A percentile compares a stretch with the other conserved stretches of the same genome.
These are phyloP conservation scores for Mortierella sp. DNA, from an alignment of 371 early-diverging fungal species.

Conservation along the genomic window DNA sequence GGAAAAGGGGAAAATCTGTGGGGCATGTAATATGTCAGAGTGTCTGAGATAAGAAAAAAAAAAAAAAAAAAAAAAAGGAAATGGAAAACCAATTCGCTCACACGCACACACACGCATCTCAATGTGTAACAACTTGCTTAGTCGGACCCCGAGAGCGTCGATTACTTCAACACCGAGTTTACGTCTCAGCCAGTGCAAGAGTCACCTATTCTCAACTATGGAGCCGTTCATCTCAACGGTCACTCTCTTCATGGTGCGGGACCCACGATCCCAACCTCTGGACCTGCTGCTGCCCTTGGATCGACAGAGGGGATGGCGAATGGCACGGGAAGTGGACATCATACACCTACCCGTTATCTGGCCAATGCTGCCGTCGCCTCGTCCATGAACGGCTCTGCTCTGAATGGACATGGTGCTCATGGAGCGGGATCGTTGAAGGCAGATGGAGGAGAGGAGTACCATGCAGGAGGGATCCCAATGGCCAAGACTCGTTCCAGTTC, in stretches of 20 bases:
- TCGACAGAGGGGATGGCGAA: background rate
- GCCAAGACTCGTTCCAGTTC: conserved; percentile 52
- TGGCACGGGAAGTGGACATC: conserved; percentile 15
- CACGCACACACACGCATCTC: no score
- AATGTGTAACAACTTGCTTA: no score
- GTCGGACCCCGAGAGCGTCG: conserved; percentile 71
- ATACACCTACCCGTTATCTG: conserved; percentile 40
- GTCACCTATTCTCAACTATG: conserved; percentile 38
- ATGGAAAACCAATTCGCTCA: no score
- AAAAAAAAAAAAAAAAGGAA: no score
- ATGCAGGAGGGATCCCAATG: conserved; percentile 45
- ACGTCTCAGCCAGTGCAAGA: conserved; percentile 58
- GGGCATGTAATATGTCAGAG: no score
- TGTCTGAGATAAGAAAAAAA: no score
- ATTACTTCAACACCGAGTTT: conserved; percentile 82
- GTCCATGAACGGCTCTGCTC: conserved; percentile 13
- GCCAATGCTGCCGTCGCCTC: conserved; percentile 10
- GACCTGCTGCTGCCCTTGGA: background rate
- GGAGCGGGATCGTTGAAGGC: no score
- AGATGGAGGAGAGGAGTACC: conserved; percentile 9
- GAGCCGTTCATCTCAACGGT: conserved; percentile 3
- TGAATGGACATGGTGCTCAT: background rate
- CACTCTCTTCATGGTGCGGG: background rate
- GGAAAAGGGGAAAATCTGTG: no score
- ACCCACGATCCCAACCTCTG: background rate